Percentiles rank a stretch among this genome's conserved stretches.
Conservation (phyloP, 1,284 basidiomycete genomes). For the Golubevia sp. region DNA sequence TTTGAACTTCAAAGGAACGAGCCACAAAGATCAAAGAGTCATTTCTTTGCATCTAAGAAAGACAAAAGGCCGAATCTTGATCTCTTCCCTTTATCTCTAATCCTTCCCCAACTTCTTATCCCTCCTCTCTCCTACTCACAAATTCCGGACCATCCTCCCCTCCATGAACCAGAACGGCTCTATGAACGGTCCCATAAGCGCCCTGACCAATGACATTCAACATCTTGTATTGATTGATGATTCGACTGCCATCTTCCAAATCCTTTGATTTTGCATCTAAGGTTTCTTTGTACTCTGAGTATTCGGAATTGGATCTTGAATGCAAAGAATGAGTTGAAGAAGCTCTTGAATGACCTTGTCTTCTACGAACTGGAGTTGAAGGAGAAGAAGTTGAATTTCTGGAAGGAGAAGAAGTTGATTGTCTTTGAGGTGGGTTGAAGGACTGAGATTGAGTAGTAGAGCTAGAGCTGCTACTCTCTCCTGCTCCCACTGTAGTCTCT, state of each 20-base stretch:
- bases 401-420: too few species aligned
- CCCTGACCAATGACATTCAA: constrained; percentile 46
- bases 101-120: neutral
- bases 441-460: too few species aligned
- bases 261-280: constrained; percentile 48
- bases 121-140: constrained; percentile 7
- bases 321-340: neutral
- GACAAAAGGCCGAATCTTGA: too few species aligned
- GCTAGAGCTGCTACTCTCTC: too few species aligned
- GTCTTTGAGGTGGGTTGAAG: too few species aligned
- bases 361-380: neutral
- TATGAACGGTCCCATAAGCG: constrained; percentile 46
- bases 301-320: neutral
- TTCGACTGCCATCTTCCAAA: constrained; percentile 45
- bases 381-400: too few species aligned
- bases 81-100: too few species aligned
- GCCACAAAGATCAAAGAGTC: too few species aligned
- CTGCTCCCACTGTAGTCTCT: too few species aligned
- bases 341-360: neutral
- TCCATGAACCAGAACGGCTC: constrained; percentile 26
- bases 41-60: too few species aligned
- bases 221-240: constrained; percentile 59
- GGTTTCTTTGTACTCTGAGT: constrained; percentile 31
- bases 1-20: too few species aligned
- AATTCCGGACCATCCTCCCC: constrained; percentile 15